A percentile compares a stretch with the other conserved stretches of the same genome.
Conservation (phyloP, 2,329 filamentous ascomycete species). For the Ophiostoma ulmi region DNA sequence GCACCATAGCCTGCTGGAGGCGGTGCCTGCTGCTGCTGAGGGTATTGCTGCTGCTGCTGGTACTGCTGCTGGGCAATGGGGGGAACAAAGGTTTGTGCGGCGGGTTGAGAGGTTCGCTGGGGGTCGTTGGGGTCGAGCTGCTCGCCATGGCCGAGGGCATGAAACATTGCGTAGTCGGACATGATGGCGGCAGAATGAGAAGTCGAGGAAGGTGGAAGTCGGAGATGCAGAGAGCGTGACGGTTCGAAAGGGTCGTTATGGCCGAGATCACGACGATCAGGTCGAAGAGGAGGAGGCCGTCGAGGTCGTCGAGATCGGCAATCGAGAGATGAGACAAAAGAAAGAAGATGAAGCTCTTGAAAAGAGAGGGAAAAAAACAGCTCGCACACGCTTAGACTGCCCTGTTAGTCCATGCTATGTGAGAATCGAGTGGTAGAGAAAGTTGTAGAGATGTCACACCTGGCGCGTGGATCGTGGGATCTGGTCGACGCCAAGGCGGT, state of each 20-base stretch:
- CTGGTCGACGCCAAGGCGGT: constrained; percentile 16
- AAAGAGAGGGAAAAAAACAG: not conserved
- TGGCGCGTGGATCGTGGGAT: constrained; percentile 11
- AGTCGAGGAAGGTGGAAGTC: not conserved
- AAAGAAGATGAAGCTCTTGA: not conserved
- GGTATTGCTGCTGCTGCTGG: constrained; percentile 37
- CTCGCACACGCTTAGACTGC: constrained; percentile 4
- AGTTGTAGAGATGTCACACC: constrained; percentile 13
- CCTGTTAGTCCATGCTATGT: constrained; percentile 21
- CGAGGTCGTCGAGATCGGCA: not conserved
- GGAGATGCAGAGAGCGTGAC: not conserved
- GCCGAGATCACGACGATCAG: not conserved
- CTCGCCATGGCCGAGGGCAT: constrained; percentile 47
- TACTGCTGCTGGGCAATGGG: constrained; percentile 51
- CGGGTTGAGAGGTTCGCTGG: constrained; percentile 41
- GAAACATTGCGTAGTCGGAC: constrained; percentile 48
- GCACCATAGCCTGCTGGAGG: constrained; percentile 35
- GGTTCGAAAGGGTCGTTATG: not conserved
- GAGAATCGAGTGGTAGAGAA: constrained; percentile 9
- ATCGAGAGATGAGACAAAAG: not conserved
- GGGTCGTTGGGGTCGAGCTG: constrained; percentile 50
- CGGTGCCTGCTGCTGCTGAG: constrained; percentile 37
- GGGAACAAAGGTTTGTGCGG: constrained; percentile 46
- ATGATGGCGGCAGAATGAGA: constrained; percentile 26
- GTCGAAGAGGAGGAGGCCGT: not conserved